Evolutionary conservation across 441 rosid genomes (phyloP), one percentile per base, ranked within the genome.

Genomic region (Daphne laureola): DNA sequence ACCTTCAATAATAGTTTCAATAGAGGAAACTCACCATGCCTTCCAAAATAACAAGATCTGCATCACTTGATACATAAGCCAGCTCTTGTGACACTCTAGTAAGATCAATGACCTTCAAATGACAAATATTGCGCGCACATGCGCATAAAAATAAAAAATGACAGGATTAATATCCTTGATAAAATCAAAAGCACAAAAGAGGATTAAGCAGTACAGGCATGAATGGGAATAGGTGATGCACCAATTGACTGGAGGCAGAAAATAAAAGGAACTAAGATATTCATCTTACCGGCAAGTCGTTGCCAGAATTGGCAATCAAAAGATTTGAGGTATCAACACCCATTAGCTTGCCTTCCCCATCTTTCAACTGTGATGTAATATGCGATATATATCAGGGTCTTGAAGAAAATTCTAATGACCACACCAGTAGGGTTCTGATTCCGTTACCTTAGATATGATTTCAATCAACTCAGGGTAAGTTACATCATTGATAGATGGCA

Each of bases 401-500:
- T 23, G 43, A 53, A 51, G 57, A 12, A 1, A 13, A 41, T 8
- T 9, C 7, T 8, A 25, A 14, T 17, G 50, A 51, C 16, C 5
- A 36, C 12, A 46, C 35, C 45, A 49, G 53, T 61, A 46, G n/a
- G 31, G 65, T 15, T 5, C 31, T 4, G 43, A 25, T 17, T 53
- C 43, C 43, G 38, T 59, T 70, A 89, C 97, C 96, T 93, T 83
- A 23, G 92, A 67, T 52, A 93, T 38, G 50, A 85, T 83, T 77
- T 89, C 87, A 61, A 69, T 66, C 46, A 93, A 80, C 69, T 93
- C 98, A 25, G 78, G 72, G 66, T 89, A 81, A 41, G 97, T 93
- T 65, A 93, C 88, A 51, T 93, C 98, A 47, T 89, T 89, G 65
- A 93, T 87, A 43, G 97, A 78, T 54, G 98, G 98, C 67, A 89